Evolutionary conservation across 306 rosid genomes (phyloP).

Genomic region (Mimosa pudica): DNA sequence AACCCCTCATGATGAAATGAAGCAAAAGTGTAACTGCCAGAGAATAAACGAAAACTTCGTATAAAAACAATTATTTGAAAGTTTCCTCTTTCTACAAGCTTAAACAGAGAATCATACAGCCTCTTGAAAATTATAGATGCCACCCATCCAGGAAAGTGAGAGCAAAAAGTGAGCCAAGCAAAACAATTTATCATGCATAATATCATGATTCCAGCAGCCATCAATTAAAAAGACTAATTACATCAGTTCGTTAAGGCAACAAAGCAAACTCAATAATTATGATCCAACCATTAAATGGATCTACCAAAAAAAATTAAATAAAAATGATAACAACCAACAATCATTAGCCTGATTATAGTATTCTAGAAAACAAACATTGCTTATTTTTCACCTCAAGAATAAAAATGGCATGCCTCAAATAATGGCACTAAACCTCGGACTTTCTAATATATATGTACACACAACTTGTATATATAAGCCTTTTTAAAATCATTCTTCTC

Average conservation of each 20-base stretch:
- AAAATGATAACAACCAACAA: background rate
- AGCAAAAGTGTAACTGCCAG: background rate
- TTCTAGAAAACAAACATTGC: background rate
- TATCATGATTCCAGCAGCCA: background rate
- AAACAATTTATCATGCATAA: background rate
- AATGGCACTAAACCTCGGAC: background rate
- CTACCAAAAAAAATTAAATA: background rate
- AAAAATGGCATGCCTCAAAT: constrained; percentile 13
- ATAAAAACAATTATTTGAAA: constrained; percentile 12
- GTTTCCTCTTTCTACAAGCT: background rate
- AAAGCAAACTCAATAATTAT: background rate
- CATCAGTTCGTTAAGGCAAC: background rate
- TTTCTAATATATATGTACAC: background rate
- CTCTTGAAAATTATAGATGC: constrained; percentile 3
- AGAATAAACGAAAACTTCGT: constrained; percentile 1
- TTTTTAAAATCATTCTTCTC: background rate
- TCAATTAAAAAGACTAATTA: background rate
- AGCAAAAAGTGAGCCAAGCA: background rate
- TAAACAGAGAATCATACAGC: background rate
- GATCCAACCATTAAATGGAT: background rate
- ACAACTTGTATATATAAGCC: background rate
- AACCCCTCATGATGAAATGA: constrained; percentile 12
- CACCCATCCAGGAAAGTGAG: background rate
- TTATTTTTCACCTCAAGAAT: constrained; percentile 13
- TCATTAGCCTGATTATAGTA: background rate